These are phyloP conservation scores for Phytopythium kandeliae DNA, from an alignment of 352 stramenopile species.

Conservation along the genomic window DNA sequence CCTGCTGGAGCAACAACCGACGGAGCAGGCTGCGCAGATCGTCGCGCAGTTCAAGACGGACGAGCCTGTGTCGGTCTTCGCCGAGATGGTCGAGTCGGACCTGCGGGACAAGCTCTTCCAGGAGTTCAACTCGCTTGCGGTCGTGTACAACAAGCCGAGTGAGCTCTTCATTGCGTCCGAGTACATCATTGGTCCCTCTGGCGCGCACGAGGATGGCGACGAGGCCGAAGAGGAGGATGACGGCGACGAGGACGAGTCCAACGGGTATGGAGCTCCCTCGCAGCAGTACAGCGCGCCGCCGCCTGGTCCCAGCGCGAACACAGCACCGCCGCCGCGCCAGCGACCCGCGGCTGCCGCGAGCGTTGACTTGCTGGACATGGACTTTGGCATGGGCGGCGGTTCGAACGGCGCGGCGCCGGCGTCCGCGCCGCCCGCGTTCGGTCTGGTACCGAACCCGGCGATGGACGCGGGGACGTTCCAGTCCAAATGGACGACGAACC, in stretches of 20 bases:
- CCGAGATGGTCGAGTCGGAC: slow-evolving; percentile 79
- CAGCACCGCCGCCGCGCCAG: slow-evolving; percentile 22
- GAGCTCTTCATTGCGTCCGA: slow-evolving; percentile 93
- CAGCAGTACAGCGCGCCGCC: slow-evolving; percentile 3
- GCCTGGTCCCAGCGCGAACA: background rate
- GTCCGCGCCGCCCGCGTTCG: slow-evolving; percentile 23
- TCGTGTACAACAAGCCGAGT: slow-evolving; percentile 96
- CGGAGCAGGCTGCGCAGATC: slow-evolving; percentile 87
- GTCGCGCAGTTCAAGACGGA: slow-evolving; percentile 75
- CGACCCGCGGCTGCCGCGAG: slow-evolving; percentile 27
- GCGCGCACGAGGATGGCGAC: slow-evolving; percentile 31
- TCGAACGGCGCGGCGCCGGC: slow-evolving; percentile 11
- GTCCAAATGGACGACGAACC: slow-evolving; percentile 58
- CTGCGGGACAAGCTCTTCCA: slow-evolving; percentile 87
- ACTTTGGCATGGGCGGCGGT: slow-evolving; percentile 38
- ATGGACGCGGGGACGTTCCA: slow-evolving; percentile 77
- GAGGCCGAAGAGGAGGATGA: slow-evolving; percentile 53
- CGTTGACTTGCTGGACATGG: slow-evolving; percentile 75
- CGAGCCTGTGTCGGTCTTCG: slow-evolving; percentile 83
- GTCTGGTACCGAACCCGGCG: slow-evolving; percentile 52
- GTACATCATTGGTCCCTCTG: slow-evolving; percentile 29
- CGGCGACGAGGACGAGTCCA: slow-evolving; percentile 11
- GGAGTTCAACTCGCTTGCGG: slow-evolving; percentile 98
- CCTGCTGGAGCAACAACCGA: slow-evolving; percentile 89
- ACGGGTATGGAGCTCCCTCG: background rate